A percentile compares a stretch with the other conserved stretches of the same genome.
These are phyloP conservation scores for Quercus bicolor DNA, from an alignment of 306 rosid genomes.

Conservation along the genomic window DNA sequence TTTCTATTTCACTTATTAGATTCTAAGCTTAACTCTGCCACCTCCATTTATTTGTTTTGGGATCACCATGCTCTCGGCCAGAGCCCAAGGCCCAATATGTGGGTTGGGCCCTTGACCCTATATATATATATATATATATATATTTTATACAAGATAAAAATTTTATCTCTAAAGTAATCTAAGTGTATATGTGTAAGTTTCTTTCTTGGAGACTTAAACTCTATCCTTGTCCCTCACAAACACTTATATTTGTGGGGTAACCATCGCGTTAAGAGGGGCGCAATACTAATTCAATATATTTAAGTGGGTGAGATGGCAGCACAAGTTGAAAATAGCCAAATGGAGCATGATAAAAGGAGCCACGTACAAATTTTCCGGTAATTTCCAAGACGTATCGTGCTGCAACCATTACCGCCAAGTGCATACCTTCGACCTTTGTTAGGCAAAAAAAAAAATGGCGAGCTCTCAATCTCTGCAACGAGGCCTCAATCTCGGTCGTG, in stretches of 20 bases:
- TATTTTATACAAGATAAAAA: too few relatives aligned
- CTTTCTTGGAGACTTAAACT: fast-evolving
- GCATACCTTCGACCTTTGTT: neutral
- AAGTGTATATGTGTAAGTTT: too few relatives aligned
- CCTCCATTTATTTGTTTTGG: too few relatives aligned
- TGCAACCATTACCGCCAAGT: neutral
- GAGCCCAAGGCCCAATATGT: too few relatives aligned
- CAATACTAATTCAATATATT: neutral
- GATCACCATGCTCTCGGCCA: too few relatives aligned
- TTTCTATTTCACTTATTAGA: too few relatives aligned
- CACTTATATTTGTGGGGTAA: too few relatives aligned
- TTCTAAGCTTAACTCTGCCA: too few relatives aligned
- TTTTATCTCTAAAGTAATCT: too few relatives aligned
- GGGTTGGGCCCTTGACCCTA: too few relatives aligned
- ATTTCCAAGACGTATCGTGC: neutral
- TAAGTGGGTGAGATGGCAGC: neutral
- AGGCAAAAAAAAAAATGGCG: slow-evolving; percentile 21
- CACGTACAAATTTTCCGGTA: neutral
- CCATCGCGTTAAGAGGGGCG: fast-evolving
- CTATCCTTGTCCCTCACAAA: fast-evolving
- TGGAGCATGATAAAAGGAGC: neutral
- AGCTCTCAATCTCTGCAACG: slow-evolving; percentile 23
- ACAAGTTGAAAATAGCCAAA: too few relatives aligned
- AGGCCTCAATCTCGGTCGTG: slow-evolving; percentile 5
- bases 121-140: too few relatives aligned